phyloP scores from a whole-genome alignment of 345 rosid genomes.

The Pugionium cornutum region DNA sequence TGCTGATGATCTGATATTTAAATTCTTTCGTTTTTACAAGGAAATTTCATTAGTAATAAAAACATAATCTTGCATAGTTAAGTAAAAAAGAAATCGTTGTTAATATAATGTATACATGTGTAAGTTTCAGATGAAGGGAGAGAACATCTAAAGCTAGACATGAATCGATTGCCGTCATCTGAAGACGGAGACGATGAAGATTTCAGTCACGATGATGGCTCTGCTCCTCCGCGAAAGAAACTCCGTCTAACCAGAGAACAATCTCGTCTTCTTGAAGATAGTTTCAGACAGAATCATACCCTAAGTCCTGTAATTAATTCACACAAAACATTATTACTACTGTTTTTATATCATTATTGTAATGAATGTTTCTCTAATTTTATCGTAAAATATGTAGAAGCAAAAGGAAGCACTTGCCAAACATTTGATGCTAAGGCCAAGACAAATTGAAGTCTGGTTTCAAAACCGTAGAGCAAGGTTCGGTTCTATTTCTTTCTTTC shows the following conservation, averaged over 20 bases:
- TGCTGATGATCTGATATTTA: conserved; percentile 1
- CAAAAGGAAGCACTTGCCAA: conserved; percentile 86
- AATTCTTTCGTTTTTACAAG: conserved; percentile 15
- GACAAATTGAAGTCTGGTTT: conserved; percentile 99
- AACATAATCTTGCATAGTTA: neutral
- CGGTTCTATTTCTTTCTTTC: conserved; percentile 20
- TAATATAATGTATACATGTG: conserved; percentile 34
- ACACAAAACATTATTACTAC: neutral
- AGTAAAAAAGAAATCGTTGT: neutral
- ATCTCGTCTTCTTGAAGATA: conserved; percentile 92
- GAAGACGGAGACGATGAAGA: conserved; percentile 41
- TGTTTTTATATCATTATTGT: neutral
- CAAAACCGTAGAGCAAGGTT: conserved; percentile 99
- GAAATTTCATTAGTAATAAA: neutral
- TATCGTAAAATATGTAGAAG: conserved; percentile 50
- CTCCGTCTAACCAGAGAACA: conserved; percentile 92
- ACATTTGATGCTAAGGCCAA: conserved; percentile 77
- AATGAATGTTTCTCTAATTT: neutral
- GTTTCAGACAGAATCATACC: conserved; percentile 87
- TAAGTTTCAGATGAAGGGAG: conserved; percentile 51
- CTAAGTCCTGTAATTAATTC: conserved; percentile 61
- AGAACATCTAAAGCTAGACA: conserved; percentile 41
- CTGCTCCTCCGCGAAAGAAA: conserved; percentile 77
- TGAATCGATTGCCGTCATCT: conserved; percentile 39
- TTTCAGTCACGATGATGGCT: conserved; percentile 49